phyloP scores from a whole-genome alignment of 345 rosid species.

The Firmiana major region DNA sequence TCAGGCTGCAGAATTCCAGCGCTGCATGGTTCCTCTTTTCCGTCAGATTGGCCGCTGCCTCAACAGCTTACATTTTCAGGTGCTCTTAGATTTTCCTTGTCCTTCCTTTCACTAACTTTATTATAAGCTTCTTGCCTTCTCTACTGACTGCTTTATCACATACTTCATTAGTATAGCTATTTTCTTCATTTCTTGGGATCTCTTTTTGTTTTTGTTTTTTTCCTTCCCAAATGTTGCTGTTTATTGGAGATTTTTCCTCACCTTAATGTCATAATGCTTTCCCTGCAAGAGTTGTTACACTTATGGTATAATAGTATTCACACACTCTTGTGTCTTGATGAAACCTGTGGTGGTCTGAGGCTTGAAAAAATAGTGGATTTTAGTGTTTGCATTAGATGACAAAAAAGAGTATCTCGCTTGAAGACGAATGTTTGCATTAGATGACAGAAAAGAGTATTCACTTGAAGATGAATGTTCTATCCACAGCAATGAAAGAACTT shows the following conservation, averaged over 20 bases:
- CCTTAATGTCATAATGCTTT: too few relatives aligned
- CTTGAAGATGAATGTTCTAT: too few relatives aligned
- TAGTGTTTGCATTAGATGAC: background rate
- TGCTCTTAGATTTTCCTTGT: conserved; percentile 13
- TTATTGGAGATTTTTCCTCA: too few relatives aligned
- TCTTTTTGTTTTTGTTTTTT: too few relatives aligned
- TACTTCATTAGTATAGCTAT: background rate
- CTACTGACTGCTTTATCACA: background rate
- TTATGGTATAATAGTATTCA: too few relatives aligned
- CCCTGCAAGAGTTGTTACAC: too few relatives aligned
- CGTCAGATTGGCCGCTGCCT: conserved; percentile 58
- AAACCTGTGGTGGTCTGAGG: background rate
- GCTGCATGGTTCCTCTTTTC: conserved; percentile 70
- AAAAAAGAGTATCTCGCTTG: background rate
- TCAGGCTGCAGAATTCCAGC: conserved; percentile 76
- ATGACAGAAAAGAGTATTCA: background rate
- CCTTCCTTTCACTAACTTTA: background rate
- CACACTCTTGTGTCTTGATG: too few relatives aligned
- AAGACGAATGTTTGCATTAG: background rate
- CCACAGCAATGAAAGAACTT: background rate
- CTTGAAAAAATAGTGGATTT: background rate
- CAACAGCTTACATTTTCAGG: conserved; percentile 85
- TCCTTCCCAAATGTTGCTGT: too few relatives aligned
- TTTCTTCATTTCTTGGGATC: background rate
- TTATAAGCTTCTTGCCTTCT: background rate